Evolutionary conservation across 208 protist genomes (phyloP).

Genomic region (Naegleria gruberi): DNA sequence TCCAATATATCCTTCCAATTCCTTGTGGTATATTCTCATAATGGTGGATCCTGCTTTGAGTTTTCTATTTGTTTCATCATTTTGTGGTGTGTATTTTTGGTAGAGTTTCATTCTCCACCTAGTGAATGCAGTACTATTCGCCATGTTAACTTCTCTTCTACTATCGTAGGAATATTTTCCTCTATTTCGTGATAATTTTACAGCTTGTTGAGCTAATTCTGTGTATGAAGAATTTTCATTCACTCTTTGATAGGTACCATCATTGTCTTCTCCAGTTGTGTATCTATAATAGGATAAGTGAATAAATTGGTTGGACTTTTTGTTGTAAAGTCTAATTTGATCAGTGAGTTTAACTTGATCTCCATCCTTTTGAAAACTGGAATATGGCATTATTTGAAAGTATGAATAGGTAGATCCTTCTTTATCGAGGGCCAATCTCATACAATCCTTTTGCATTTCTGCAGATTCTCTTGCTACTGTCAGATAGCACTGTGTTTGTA

Average conservation of each 20-base stretch:
- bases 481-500: not conserved
- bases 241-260: not conserved
- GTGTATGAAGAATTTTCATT: not conserved
- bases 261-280: not conserved
- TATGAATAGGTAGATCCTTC: not conserved
- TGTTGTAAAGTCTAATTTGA: not conserved
- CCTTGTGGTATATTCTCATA: not conserved
- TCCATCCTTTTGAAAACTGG: not conserved
- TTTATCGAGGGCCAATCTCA: not conserved
- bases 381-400: not conserved
- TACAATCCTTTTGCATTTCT: conserved; percentile 15
- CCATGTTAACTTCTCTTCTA: not conserved
- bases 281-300: not conserved
- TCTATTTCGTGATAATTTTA: not conserved
- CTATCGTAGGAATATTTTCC: not conserved
- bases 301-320: not conserved
- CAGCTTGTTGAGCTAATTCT: not conserved
- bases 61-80: not conserved
- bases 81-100: not conserved
- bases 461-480: not conserved
- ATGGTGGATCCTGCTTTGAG: not conserved
- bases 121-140: not conserved
- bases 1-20: not conserved
- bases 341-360: not conserved
- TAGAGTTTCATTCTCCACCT: not conserved